Base-by-base conservation (phyloP, 2,329 filamentous ascomycete genomes). In the Penicillium glabrum region DNA sequence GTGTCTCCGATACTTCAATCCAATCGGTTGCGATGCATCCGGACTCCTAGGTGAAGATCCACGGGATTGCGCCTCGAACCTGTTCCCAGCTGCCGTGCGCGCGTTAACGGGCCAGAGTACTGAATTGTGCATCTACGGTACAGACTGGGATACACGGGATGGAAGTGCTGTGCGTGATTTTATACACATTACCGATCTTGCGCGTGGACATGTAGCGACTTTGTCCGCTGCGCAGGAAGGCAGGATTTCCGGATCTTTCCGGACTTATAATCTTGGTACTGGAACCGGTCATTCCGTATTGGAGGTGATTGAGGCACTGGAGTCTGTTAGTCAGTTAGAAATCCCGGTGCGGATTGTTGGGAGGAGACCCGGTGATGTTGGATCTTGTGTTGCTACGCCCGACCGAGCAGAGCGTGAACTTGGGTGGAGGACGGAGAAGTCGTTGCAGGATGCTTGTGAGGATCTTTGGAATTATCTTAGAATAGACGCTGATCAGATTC, bases 381-480 rank as follows among this genome's bases (percentile, higher is more conserved):
- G 49, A 3, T 51, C 49, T 44, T 51, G 49, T 26, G 49, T 51
- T n/a, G 49, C 49, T 16, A 51, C 39, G 16, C 37, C 49, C 14
- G 49, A 51, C 11, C 49, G 49, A 27, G 49, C 49, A 11, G 49
- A 33, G 26, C 19, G 24, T 19, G 49, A 51, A 21, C 41, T 51
- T 39, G 49, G 49, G 9, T 51, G 49, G 49, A 51, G 29, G 37
- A 51, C 49, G 6, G 49, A 51, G 49, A 51, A 51, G 24, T 51
- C 49, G 8, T 51, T 51, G 29, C 49, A 45, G 29, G 49, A 51
- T 51, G 49, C 49, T 19, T 51, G 49, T 51, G 37, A 51, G 49
- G 49, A 51, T 24, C 49, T 51, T 23, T 51, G 49, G 49, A 51
- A 51, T 45, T 51, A 51, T 51, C 49, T 51, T 33, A 51, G 37